A percentile compares a stretch with the other conserved stretches of the same genome.
phyloP scores from a whole-genome alignment of 169 alveolate genomes.

The Plasmodium relictum region DNA sequence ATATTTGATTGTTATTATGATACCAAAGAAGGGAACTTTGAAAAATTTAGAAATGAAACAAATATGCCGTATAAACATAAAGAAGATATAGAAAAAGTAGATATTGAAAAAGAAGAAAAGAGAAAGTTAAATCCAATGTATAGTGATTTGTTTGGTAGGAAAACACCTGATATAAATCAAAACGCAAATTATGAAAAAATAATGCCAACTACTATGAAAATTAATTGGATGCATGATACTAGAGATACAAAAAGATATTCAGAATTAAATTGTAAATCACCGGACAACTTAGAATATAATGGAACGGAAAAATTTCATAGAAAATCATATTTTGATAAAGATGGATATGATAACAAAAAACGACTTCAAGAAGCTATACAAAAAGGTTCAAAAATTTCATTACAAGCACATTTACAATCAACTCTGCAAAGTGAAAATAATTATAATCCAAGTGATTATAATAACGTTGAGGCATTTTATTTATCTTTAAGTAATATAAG shows the following conservation, averaged over 20 bases:
- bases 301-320: conserved; percentile 57
- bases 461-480: conserved; percentile 37
- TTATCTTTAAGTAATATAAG: conserved; percentile 36
- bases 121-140: conserved; percentile 70
- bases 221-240: conserved; percentile 68
- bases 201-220: conserved; percentile 56
- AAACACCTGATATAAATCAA: conserved; percentile 62
- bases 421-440: conserved; percentile 29
- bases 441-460: conserved; percentile 8
- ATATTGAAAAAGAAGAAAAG: conserved; percentile 48
- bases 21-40: background rate
- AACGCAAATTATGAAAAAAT: conserved; percentile 40
- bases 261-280: conserved; percentile 2
- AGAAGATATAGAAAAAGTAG: background rate
- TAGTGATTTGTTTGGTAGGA: conserved; percentile 75
- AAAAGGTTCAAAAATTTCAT: conserved; percentile 46
- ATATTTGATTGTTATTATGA: conserved; percentile 61
- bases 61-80: background rate
- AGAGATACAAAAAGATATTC: conserved; percentile 28
- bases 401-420: conserved; percentile 54
- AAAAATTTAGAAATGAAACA: background rate
- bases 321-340: conserved; percentile 49
- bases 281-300: conserved; percentile 29
- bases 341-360: conserved; percentile 53
- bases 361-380: conserved; percentile 57